Evolutionary conservation across 805 yeast genomes (phyloP).

Genomic region (Torulaspora maleeae): DNA sequence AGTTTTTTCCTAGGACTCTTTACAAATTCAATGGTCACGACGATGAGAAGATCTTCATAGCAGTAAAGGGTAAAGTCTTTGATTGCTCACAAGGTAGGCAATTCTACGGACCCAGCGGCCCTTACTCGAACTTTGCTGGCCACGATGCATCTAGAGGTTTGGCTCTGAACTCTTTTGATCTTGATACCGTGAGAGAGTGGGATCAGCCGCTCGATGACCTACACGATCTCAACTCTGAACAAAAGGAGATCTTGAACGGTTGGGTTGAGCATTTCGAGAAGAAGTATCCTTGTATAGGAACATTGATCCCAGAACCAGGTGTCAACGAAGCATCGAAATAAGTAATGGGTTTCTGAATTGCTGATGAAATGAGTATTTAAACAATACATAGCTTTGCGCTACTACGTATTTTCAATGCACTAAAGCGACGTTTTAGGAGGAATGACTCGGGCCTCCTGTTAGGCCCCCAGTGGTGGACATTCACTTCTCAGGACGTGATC

Average conservation of each 20-base stretch:
- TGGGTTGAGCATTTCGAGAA: conserved; percentile 82
- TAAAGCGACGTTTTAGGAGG: not conserved
- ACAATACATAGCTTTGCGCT: not conserved
- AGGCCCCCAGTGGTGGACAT: not conserved
- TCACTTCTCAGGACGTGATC: not conserved
- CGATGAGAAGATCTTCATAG: conserved; percentile 74
- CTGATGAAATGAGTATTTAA: not conserved
- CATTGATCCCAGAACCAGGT: conserved; percentile 46
- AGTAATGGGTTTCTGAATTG: not conserved
- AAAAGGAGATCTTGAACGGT: conserved; percentile 62
- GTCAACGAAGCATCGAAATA: conserved; percentile 17
- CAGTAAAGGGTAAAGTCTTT: conserved; percentile 79
- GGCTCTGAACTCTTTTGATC: conserved; percentile 82
- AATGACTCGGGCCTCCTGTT: not conserved
- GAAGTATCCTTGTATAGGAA: conserved; percentile 81
- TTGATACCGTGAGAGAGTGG: conserved; percentile 56
- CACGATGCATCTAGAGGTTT: conserved; percentile 92
- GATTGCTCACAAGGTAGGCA: conserved; percentile 76
- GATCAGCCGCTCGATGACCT: conserved; percentile 76
- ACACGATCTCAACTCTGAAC: conserved; percentile 53
- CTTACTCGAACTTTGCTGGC: conserved; percentile 92
- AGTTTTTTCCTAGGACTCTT: conserved; percentile 70
- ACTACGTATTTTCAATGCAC: not conserved
- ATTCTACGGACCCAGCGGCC: conserved; percentile 95
- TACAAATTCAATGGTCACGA: conserved; percentile 77